These are phyloP conservation scores for Orobanche coerulescens DNA, from an alignment of 257 asterid species.

Conservation along the genomic window DNA sequence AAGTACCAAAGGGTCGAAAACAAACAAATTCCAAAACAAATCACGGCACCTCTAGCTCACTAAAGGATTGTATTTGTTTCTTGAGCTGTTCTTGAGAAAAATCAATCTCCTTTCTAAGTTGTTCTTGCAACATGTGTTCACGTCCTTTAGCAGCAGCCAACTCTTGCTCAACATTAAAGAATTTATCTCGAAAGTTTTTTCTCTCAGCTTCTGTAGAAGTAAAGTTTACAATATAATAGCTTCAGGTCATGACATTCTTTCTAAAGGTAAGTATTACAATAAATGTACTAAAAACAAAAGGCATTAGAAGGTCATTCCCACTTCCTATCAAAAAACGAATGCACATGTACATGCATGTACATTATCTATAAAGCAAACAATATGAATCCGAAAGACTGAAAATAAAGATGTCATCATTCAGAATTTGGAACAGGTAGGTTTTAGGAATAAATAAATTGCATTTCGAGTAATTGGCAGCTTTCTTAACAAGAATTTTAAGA, in stretches of 20 bases:
- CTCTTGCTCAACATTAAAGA: conserved; percentile 76
- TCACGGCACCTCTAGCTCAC: conserved; percentile 75
- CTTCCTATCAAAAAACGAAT: neutral
- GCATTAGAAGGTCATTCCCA: neutral
- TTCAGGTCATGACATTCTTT: conserved; percentile 16
- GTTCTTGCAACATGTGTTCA: conserved; percentile 70
- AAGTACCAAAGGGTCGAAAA: neutral
- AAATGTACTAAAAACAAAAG: too few relatives aligned
- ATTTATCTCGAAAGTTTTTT: conserved; percentile 57
- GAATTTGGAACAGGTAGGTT: neutral
- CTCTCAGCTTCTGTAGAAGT: conserved; percentile 65
- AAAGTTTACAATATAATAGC: conserved; percentile 17
- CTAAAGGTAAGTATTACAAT: neutral
- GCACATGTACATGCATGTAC: neutral
- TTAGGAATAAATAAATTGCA: neutral
- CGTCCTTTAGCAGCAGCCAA: conserved; percentile 90
- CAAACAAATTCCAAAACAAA: neutral
- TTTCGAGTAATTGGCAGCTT: neutral
- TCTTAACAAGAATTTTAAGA: conserved; percentile 1
- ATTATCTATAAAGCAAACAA: neutral
- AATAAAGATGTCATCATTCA: neutral
- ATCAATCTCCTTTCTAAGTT: conserved; percentile 62
- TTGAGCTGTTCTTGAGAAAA: conserved; percentile 70
- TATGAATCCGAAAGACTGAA: conserved; percentile 8
- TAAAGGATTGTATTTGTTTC: conserved; percentile 64